Conservation (phyloP, 495 filamentous ascomycete genomes). For the Opeltia flavorubescens region DNA sequence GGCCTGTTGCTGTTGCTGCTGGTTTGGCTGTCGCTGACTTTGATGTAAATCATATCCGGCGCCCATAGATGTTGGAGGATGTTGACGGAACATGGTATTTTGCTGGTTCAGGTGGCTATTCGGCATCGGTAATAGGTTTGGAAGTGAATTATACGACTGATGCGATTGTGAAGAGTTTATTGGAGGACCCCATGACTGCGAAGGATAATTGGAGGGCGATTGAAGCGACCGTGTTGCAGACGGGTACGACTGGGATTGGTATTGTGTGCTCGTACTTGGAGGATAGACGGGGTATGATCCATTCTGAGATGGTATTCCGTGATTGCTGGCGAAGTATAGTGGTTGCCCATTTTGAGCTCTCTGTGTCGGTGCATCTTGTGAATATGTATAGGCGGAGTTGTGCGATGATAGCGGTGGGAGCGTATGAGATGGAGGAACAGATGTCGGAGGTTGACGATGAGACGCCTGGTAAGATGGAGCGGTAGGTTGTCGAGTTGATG, state of each 20-base stretch:
- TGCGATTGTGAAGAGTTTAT: background rate
- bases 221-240: background rate
- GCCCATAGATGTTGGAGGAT: background rate
- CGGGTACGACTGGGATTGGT: background rate
- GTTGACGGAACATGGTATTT: background rate
- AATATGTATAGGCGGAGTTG: background rate
- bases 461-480: background rate
- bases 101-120: constrained; percentile 3
- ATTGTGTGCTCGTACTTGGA: too few species aligned
- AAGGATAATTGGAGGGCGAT: background rate
- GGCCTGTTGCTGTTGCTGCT: background rate
- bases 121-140: constrained; percentile 6
- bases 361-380: background rate
- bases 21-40: background rate
- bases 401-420: background rate
- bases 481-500: background rate
- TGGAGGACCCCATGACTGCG: background rate
- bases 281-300: too few species aligned
- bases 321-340: background rate
- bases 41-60: background rate
- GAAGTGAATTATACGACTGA: background rate
- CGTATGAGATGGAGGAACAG: background rate
- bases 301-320: background rate
- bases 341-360: background rate
- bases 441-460: background rate